Evolutionary conservation across 2,329 filamentous ascomycete genomes (phyloP).

Genomic region (Aplosporella prunicola): DNA sequence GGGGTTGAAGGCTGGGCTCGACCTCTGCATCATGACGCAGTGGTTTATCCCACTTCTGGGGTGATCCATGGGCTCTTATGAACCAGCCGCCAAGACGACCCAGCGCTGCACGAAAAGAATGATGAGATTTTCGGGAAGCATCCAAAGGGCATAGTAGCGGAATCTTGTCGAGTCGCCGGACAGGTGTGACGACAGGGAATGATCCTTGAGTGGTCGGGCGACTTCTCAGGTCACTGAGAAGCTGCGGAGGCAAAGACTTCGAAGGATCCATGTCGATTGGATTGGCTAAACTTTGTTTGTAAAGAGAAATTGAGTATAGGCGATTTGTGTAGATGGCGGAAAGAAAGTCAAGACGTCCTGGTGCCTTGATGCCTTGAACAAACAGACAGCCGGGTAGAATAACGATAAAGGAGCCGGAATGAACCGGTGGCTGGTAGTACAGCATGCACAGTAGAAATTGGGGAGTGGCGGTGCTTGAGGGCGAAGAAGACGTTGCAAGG

Average conservation of each 20-base stretch:
- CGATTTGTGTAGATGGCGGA: background rate
- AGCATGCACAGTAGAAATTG: too few species aligned
- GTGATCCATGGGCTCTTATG: too few species aligned
- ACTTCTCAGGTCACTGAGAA: conserved; percentile 1
- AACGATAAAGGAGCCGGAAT: too few species aligned
- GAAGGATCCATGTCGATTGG: conserved; percentile 1
- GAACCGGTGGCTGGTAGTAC: too few species aligned
- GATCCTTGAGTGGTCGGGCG: conserved; percentile 3
- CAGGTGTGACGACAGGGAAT: conserved; percentile 2
- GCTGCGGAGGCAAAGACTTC: background rate
- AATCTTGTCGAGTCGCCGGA: conserved; percentile 1
- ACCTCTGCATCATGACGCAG: background rate
- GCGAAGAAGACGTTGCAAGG: too few species aligned
- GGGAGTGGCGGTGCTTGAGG: too few species aligned
- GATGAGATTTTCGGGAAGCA: background rate
- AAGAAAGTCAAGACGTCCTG: conserved; percentile 3
- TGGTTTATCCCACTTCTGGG: background rate
- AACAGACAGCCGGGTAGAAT: conserved; percentile 4
- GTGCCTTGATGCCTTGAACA: background rate
- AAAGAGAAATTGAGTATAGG: background rate
- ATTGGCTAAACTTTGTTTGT: background rate
- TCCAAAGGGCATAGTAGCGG: background rate
- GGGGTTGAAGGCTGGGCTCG: conserved; percentile 1
- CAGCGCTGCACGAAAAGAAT: too few species aligned
- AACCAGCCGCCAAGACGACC: too few species aligned